Evolutionary conservation across 257 asterid species (phyloP).

Genomic region (Galeopsis tetrahit): DNA sequence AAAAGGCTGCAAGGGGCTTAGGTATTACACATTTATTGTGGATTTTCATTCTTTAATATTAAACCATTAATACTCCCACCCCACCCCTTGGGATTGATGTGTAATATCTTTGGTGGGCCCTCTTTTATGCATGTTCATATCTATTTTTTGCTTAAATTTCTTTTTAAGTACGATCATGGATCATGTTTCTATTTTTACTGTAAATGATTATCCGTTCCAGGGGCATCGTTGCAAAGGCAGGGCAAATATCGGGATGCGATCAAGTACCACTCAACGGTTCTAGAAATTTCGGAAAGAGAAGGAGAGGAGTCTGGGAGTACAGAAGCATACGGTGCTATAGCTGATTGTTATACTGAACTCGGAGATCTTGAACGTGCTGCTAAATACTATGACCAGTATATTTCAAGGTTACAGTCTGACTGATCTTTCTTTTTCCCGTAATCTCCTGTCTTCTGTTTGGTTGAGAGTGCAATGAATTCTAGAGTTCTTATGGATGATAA

Average conservation of each 20-base stretch:
- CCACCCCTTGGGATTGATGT: no score
- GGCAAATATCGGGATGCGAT: constrained; percentile 87
- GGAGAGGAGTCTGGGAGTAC: constrained; percentile 94
- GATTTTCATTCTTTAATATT: not conserved
- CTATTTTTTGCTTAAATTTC: not conserved
- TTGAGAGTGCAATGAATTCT: constrained; percentile 28
- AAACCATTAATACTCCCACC: no score
- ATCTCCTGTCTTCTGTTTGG: constrained; percentile 1
- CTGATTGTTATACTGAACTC: constrained; percentile 94
- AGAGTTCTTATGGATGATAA: constrained; percentile 29
- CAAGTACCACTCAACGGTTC: constrained; percentile 80
- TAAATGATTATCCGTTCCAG: constrained; percentile 39
- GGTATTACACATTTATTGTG: constrained; percentile 49
- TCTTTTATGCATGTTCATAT: not conserved
- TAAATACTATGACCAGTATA: constrained; percentile 84
- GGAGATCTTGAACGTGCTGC: constrained; percentile 95
- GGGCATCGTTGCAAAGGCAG: constrained; percentile 95
- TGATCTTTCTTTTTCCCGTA: constrained; percentile 37
- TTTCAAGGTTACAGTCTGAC: constrained; percentile 85
- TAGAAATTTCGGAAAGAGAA: constrained; percentile 74
- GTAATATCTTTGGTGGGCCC: not conserved
- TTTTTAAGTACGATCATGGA: not conserved
- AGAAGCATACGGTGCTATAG: constrained; percentile 98
- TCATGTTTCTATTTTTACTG: not conserved
- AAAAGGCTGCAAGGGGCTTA: constrained; percentile 98